Evolutionary conservation across 176 grass and related monocot genomes (phyloP).

Genomic region (Puccinellia tenuiflora): DNA sequence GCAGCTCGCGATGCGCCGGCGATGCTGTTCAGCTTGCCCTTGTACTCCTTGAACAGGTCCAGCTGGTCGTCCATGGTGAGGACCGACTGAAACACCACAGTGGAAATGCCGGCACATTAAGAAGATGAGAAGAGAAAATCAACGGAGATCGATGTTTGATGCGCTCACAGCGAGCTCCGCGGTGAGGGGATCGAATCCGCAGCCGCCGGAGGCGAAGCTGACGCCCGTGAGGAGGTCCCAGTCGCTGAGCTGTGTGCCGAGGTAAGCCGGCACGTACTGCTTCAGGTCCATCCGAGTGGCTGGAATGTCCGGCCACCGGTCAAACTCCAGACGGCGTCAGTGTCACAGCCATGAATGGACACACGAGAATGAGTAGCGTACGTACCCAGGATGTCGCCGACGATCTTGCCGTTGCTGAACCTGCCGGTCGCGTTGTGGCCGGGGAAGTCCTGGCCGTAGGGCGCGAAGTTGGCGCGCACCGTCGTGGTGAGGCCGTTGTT

Average conservation of each 20-base stretch:
- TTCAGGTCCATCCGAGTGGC: constrained; percentile 63
- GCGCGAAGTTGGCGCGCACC: constrained; percentile 45
- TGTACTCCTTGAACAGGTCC: constrained; percentile 88
- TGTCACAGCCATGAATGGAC: not conserved
- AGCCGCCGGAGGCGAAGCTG: constrained; percentile 79
- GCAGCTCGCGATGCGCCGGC: constrained; percentile 32
- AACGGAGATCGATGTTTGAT: not conserved
- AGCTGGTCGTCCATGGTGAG: constrained; percentile 73
- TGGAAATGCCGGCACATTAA: not conserved
- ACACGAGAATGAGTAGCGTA: not conserved
- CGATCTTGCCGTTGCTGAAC: constrained; percentile 78
- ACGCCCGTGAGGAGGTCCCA: constrained; percentile 84
- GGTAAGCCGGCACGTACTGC: constrained; percentile 70
- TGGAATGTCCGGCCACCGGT: constrained; percentile 9
- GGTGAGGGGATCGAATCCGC: constrained; percentile 77
- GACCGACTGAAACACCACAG: constrained; percentile 37
- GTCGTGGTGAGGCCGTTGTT: constrained; percentile 57
- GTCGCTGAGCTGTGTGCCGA: constrained; percentile 52
- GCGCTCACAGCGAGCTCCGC: constrained; percentile 45
- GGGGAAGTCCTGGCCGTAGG: constrained; percentile 74
- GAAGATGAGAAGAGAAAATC: not conserved
- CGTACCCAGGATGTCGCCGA: constrained; percentile 65
- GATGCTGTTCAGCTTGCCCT: constrained; percentile 45
- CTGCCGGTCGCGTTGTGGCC: constrained; percentile 54
- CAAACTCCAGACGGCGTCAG: not conserved